Percentiles rank a stretch among this genome's conserved stretches.
Evolutionary conservation across 78 protist species (phyloP).

Genomic region (Dictyostelium purpureum): DNA sequence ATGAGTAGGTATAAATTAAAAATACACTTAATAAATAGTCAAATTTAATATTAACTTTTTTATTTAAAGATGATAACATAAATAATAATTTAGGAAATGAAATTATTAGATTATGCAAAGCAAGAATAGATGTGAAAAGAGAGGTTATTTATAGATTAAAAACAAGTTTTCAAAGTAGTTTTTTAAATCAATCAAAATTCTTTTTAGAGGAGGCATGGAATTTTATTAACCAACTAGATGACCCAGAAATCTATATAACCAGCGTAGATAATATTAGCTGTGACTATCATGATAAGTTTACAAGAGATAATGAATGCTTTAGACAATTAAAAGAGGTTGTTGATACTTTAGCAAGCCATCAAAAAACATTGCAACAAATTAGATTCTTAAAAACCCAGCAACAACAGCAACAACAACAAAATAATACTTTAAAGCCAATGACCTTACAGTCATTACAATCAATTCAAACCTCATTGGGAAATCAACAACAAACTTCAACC

Average conservation of each 20-base stretch:
- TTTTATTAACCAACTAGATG: neutral
- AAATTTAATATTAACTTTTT: no score
- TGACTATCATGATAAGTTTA: no score
- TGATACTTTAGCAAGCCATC: neutral
- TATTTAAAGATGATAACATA: neutral
- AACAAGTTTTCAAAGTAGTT: neutral
- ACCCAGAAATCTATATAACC: neutral
- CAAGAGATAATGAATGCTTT: neutral
- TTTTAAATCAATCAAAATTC: neutral
- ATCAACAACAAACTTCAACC: no score
- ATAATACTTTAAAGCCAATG: neutral
- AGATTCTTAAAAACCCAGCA: neutral
- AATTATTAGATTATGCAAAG: neutral
- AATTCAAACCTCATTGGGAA: no score
- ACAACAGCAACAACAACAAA: neutral
- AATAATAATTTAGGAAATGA: neutral
- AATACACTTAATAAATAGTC: no score
- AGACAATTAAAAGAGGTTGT: neutral
- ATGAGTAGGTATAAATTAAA: no score
- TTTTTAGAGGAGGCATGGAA: conserved; percentile 6
- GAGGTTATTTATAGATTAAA: neutral
- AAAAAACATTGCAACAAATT: conserved; percentile 7
- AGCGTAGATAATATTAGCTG: no score
- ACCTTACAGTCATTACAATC: no score
- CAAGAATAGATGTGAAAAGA: neutral